Evolutionary conservation across 2,329 filamentous ascomycete species (phyloP).

Genomic region (Aureobasidium sp.): DNA sequence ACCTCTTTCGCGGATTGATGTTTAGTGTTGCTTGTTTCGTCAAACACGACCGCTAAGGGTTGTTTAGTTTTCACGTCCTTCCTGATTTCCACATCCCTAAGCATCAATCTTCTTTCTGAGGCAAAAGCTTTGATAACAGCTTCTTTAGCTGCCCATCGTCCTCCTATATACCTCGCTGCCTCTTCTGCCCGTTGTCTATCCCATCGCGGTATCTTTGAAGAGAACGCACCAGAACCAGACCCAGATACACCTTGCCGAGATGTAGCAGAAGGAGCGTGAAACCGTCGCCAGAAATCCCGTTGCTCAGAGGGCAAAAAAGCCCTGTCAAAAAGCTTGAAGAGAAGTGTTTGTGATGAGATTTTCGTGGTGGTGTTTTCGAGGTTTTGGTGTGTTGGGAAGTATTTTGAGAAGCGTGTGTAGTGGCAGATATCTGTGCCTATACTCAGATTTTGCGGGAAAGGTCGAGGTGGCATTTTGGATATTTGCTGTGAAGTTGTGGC

Average conservation of each 20-base stretch:
- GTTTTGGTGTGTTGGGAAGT: neutral
- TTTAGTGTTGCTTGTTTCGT: neutral
- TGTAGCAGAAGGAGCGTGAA: neutral
- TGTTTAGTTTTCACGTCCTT: neutral
- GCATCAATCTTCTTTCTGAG: slow-evolving; percentile 22
- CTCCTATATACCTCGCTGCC: neutral
- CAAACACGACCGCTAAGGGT: slow-evolving; percentile 7
- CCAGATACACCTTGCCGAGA: neutral
- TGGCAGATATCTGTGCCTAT: slow-evolving; percentile 76
- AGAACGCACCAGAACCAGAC: too few species aligned
- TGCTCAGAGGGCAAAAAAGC: slow-evolving; percentile 2
- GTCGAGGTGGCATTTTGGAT: slow-evolving; percentile 35
- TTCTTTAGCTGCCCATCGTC: slow-evolving; percentile 46
- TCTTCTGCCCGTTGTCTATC: neutral
- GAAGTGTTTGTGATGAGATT: neutral
- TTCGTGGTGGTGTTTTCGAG: neutral
- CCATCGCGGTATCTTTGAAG: too few species aligned
- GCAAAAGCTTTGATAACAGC: slow-evolving; percentile 39
- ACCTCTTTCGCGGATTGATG: neutral
- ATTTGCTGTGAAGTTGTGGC: neutral
- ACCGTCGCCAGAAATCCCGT: neutral
- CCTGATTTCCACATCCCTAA: slow-evolving; percentile 35
- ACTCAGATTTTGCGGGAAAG: slow-evolving; percentile 59
- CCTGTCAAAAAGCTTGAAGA: slow-evolving; percentile 10
- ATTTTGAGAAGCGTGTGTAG: slow-evolving; percentile 54